phyloP scores from a whole-genome alignment of 306 rosid species.

The Leucaena leucocephala region DNA sequence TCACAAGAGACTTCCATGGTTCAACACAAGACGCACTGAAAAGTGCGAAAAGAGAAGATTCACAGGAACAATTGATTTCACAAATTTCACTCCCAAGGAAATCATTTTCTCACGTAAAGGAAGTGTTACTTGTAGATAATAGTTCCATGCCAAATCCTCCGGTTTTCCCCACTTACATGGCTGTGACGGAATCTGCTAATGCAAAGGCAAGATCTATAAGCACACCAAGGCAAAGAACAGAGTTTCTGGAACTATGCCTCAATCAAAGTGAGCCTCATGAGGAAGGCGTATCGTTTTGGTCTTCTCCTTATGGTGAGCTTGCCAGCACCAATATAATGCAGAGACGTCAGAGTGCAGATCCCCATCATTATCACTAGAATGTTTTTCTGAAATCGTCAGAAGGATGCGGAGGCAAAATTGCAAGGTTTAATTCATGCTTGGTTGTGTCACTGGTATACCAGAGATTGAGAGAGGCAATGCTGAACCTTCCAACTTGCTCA shows the following conservation, averaged over 20 bases:
- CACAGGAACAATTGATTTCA: conserved; percentile 41
- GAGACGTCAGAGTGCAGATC: conserved; percentile 19
- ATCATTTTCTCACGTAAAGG: conserved; percentile 57
- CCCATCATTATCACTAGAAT: conserved; percentile 16
- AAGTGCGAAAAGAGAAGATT: conserved; percentile 33
- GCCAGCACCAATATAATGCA: conserved; percentile 28
- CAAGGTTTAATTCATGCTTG: conserved; percentile 17
- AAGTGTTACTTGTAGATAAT: conserved; percentile 45
- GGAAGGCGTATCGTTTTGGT: conserved; percentile 42
- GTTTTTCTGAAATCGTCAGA: conserved; percentile 18
- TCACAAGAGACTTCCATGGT: conserved; percentile 30
- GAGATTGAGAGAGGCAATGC: conserved; percentile 5
- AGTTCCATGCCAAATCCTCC: conserved; percentile 57
- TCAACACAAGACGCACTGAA: conserved; percentile 29
- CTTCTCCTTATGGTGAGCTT: conserved; percentile 48
- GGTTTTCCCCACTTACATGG: conserved; percentile 58
- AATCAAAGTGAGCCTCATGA: conserved; percentile 36
- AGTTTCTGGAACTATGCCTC: conserved; percentile 44
- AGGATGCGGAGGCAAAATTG: conserved; percentile 12
- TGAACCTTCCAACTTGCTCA: conserved; percentile 12
- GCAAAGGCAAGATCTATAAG: conserved; percentile 69
- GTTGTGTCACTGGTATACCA: conserved; percentile 2
- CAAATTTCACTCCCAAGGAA: conserved; percentile 51
- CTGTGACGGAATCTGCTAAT: conserved; percentile 61
- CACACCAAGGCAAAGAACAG: conserved; percentile 64